A percentile compares a stretch with the other conserved stretches of the same genome.
Conservation (phyloP, 78 protist species). For the Pigoraptor vietnamica region DNA sequence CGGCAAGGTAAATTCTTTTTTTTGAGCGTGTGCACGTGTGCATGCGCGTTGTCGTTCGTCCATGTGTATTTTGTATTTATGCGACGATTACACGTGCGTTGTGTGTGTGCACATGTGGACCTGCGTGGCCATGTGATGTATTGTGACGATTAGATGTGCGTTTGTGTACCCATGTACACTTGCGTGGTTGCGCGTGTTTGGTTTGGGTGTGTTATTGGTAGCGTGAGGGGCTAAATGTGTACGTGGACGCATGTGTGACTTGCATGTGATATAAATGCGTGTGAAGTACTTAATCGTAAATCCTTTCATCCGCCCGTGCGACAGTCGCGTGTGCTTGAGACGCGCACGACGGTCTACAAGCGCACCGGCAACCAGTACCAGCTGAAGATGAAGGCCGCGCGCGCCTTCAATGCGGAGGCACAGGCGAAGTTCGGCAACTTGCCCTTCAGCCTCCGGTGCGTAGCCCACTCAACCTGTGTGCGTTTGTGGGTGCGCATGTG, state of each 20-base stretch:
- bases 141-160: background rate
- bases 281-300: background rate
- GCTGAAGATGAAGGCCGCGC: slow-evolving; percentile 68
- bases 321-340: background rate
- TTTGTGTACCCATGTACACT: background rate
- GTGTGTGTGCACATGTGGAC: no score
- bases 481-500: background rate
- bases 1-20: slow-evolving; percentile 58
- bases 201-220: background rate
- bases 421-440: background rate
- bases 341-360: slow-evolving; percentile 54
- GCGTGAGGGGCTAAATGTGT: no score
- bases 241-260: no score
- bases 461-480: background rate
- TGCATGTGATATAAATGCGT: no score
- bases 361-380: slow-evolving; percentile 41
- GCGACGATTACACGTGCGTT: no score
- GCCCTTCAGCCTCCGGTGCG: background rate
- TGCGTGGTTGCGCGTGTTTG: background rate
- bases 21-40: background rate
- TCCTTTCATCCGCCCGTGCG: background rate
- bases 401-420: slow-evolving; percentile 34
- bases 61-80: no score
- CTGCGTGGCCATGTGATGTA: no score
- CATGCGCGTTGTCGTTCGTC: no score